Base-by-base conservation (phyloP, 805 yeast species). In the Saturnispora diversa region DNA sequence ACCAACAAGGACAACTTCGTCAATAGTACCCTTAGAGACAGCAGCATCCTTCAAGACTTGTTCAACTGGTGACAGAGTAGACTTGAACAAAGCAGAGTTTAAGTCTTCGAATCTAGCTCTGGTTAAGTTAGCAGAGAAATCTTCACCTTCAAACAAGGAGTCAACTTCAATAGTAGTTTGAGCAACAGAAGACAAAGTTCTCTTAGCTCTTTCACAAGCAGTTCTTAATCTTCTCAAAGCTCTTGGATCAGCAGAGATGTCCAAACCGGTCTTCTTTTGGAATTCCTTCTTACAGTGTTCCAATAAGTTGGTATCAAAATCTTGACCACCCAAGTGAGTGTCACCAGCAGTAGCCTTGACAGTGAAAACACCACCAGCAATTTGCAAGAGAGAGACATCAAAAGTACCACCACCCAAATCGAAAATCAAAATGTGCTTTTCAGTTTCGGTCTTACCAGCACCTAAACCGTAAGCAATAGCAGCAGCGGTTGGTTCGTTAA, bases 261-360 rank as follows among this genome's bases (percentile, higher is more conserved):
- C 97, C 64, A 74, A 70, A 72, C 88, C 88, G 63, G 88, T 76
- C 83, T 90, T 88, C 80, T 87, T 84, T 53, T 62, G 61, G 86
- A 90, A 90, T 64, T 88, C 97, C 59, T 78, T 75, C 72, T 80
- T 78, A 80, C 90, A 90, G 76, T 78, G 85, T 69, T 79, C 90
- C 55, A 88, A 83, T 65, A 90, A 75, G 81, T 88, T 84, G 75
- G 87, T 82, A 73, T 88, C 97, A 69, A 88, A 88, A 73, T 88
- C 97, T 77, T 88, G 95, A 78, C 97, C 97, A 79, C 97, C 97
- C 73, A 88, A 81, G 72, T 88, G 97, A 57, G 97, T 88, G 74
- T 88, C 96, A 85, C 97, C 97, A 59, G 96, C 95, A 54, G 97
- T 87, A 54, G 97, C 87, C 76, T 87, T 87, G 58, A 87, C 97